Evolutionary conservation across 2,329 filamentous ascomycete species (phyloP).

Genomic region (Elsinoe australis): DNA sequence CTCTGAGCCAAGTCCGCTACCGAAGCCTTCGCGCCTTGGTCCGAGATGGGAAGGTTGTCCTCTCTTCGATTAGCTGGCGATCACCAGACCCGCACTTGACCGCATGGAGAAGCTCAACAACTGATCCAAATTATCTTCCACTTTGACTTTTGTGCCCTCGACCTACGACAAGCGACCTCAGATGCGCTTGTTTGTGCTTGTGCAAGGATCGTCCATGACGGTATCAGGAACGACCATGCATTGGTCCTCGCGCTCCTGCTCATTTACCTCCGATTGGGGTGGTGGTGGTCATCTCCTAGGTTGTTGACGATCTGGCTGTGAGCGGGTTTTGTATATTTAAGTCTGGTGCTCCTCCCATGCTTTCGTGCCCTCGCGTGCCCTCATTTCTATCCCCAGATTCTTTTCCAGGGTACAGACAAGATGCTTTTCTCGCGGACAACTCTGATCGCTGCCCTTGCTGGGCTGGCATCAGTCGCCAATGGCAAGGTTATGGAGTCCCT

Average conservation of each 20-base stretch:
- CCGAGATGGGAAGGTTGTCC: neutral
- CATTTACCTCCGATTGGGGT: too few relatives aligned
- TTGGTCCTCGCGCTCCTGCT: neutral
- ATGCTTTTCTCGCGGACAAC: constrained; percentile 8
- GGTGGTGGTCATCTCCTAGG: neutral
- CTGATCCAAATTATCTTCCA: neutral
- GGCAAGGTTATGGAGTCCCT: constrained; percentile 22
- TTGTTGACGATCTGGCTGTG: neutral
- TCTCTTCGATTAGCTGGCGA: constrained; percentile 2
- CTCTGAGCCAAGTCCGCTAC: constrained; percentile 6
- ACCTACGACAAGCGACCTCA: neutral
- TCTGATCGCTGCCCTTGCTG: constrained; percentile 12
- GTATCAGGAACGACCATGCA: constrained; percentile 3
- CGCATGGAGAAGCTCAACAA: constrained; percentile 7
- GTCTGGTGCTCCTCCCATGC: neutral
- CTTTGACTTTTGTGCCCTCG: constrained; percentile 1
- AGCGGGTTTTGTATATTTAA: neutral
- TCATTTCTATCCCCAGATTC: neutral
- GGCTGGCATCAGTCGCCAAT: constrained; percentile 19
- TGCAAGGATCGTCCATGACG: constrained; percentile 1
- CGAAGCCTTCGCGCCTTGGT: constrained; percentile 7
- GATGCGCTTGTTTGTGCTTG: neutral
- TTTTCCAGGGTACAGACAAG: neutral
- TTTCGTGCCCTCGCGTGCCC: neutral
- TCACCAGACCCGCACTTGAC: constrained; percentile 7